Base-by-base conservation (phyloP, 495 filamentous ascomycete genomes). In the Hypoxylon fragiforme region DNA sequence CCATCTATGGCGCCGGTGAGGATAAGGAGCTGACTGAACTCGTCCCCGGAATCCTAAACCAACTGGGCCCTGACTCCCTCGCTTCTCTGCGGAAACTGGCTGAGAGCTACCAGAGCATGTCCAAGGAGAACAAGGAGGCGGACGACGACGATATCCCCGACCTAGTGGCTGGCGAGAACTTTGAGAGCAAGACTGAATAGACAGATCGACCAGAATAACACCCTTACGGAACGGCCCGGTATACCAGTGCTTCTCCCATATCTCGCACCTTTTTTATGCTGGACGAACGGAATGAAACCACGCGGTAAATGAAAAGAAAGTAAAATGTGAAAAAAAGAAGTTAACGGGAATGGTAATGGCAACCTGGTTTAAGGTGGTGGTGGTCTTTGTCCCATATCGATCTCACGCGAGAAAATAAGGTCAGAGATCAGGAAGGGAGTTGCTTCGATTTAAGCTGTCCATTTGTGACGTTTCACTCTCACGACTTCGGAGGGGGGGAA, bases 21-120 rank as follows among this genome's bases (percentile, higher is more conserved):
- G 95, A 98, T 79, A 98, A 98, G 84, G 94, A 98, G 77, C 88
- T 98, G 64, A 98, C 94, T 34, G 94, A 98, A 80, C 91, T 98
- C 66, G 94, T 98, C 59, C 94, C 94, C 63, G 94, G 94, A 49
- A 98, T 98, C 80, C 89, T 98, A 46, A 97, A 97, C 85, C 94
- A 98, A 81, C 89, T 98, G 39, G 94, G 94, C 55, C 94, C 94
- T 58, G 94, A 98, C 78, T 92, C 88, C 56, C 87, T 98, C n/a
- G 95, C 95, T 40, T 95, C 89, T 52, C 90, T 98, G 62, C 88
- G 94, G 73, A 97, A 97, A 81, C 83, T 98, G 28, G 94, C 94
- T 50, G 94, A 98, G 85, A 94, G 88, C 85, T 98, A 97, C 82
- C 94, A 98, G 86, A 92, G 84, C 77, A 85, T 98, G 86, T 94